Percentiles rank a stretch among this genome's conserved stretches.
phyloP scores from a whole-genome alignment of 2,329 filamentous ascomycete species.

The Sporothrix globosa region DNA sequence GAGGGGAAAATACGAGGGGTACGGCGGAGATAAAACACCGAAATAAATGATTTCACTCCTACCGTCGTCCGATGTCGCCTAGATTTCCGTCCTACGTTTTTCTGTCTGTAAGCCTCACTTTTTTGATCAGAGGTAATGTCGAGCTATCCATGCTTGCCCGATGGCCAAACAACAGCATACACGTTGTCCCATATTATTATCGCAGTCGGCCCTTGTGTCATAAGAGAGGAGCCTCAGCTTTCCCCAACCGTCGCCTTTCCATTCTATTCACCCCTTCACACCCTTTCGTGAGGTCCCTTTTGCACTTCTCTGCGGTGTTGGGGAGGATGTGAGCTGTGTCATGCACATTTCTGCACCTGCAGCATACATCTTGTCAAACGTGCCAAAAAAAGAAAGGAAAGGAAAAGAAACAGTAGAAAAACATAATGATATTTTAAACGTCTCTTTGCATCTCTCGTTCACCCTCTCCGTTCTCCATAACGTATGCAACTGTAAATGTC shows the following conservation, averaged over 20 bases:
- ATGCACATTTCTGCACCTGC: not conserved
- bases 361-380: not conserved
- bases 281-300: not conserved
- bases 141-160: conserved; percentile 1
- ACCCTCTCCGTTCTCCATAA: not conserved
- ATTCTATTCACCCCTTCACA: not conserved
- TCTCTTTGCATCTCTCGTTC: not conserved
- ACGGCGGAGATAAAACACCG: not conserved
- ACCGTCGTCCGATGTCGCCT: not conserved
- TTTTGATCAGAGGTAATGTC: not conserved
- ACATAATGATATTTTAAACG: not conserved
- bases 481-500: conserved; percentile 11
- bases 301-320: not conserved
- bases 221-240: not conserved
- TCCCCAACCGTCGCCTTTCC: not conserved
- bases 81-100: not conserved
- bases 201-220: not conserved
- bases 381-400: not conserved
- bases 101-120: not conserved
- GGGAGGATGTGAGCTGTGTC: not conserved
- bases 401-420: not conserved
- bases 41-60: not conserved
- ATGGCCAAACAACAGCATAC: not conserved
- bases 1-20: not conserved
- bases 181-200: conserved; percentile 12